These are phyloP conservation scores for Nymphaea thermarum DNA, from an alignment of 164 flowering plant genomes.

Conservation along the genomic window DNA sequence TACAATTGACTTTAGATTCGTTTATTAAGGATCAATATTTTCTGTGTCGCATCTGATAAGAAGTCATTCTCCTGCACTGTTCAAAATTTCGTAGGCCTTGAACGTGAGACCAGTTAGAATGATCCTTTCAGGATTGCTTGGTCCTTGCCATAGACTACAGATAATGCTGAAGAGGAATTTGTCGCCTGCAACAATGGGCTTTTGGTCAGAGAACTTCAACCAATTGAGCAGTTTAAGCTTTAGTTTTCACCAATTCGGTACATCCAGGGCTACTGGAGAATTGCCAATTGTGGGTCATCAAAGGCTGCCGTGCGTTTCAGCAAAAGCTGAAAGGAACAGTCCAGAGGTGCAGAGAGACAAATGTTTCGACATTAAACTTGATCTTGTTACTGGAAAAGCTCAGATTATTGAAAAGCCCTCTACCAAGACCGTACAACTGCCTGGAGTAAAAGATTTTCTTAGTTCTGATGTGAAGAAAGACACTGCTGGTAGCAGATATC, in stretches of 20 bases:
- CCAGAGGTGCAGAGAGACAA: conserved; percentile 21
- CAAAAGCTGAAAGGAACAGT: conserved; percentile 28
- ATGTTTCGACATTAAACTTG: conserved; percentile 17
- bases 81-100: not conserved
- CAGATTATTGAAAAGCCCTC: conserved; percentile 17
- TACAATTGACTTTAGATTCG: no score
- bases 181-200: conserved; percentile 7
- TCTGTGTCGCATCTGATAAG: no score
- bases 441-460: conserved; percentile 20
- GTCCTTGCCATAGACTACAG: conserved; percentile 34
- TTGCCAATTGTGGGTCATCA: conserved; percentile 24
- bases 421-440: conserved; percentile 17
- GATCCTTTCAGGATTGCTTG: conserved; percentile 15
- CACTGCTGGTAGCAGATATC: conserved; percentile 23
- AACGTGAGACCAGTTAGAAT: not conserved
- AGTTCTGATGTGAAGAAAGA: conserved; percentile 22
- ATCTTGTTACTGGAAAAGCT: conserved; percentile 27
- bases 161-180: conserved; percentile 7
- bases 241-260: conserved; percentile 22
- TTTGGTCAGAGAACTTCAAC: conserved; percentile 29
- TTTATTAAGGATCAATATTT: no score
- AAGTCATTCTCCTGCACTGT: not conserved
- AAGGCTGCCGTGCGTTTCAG: conserved; percentile 25
- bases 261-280: conserved; percentile 19
- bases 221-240: conserved; percentile 14